A percentile compares a stretch with the other conserved stretches of the same genome.
These are phyloP conservation scores for Diaporthe sp. DNA, from an alignment of 2,329 filamentous ascomycete genomes.

Conservation along the genomic window DNA sequence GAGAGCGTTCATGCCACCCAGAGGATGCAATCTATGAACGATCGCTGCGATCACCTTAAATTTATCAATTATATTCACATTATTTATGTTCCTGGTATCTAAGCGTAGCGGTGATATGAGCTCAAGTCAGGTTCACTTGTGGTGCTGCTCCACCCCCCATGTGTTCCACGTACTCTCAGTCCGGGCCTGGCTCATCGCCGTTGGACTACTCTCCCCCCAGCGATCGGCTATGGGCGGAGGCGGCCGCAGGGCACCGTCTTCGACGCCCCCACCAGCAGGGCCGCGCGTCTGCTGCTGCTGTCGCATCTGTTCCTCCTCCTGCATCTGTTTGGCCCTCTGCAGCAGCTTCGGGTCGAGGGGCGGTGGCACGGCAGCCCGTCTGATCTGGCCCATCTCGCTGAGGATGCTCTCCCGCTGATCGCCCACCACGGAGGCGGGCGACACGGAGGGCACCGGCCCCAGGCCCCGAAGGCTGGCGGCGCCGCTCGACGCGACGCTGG, in stretches of 20 bases:
- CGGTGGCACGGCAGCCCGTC: conserved; percentile 23
- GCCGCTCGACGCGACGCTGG: conserved; percentile 24
- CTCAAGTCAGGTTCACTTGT: neutral
- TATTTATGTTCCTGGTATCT: neutral
- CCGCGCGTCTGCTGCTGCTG: neutral
- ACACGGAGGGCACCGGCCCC: conserved; percentile 17
- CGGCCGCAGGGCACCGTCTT: neutral
- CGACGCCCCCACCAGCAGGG: neutral
- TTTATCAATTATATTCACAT: neutral
- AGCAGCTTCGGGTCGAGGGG: conserved; percentile 24
- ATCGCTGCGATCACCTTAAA: too few relatives aligned
- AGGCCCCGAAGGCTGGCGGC: conserved; percentile 2
- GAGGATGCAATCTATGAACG: too few relatives aligned
- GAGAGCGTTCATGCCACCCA: too few relatives aligned
- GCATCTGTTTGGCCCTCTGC: conserved; percentile 10
- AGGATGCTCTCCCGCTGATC: conserved; percentile 27
- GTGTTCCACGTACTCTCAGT: conserved; percentile 27
- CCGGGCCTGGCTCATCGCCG: conserved; percentile 15
- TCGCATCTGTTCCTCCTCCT: neutral
- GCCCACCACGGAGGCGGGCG: conserved; percentile 24
- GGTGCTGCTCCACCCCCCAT: conserved; percentile 9
- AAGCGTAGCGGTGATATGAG: neutral
- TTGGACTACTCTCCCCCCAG: neutral
- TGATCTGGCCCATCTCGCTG: conserved; percentile 29
- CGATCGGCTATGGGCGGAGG: conserved; percentile 14